Evolutionary conservation across 2,329 filamentous ascomycete genomes (phyloP), one percentile per base, ranked within the genome.

Genomic region (Trichoderma asperellum): DNA sequence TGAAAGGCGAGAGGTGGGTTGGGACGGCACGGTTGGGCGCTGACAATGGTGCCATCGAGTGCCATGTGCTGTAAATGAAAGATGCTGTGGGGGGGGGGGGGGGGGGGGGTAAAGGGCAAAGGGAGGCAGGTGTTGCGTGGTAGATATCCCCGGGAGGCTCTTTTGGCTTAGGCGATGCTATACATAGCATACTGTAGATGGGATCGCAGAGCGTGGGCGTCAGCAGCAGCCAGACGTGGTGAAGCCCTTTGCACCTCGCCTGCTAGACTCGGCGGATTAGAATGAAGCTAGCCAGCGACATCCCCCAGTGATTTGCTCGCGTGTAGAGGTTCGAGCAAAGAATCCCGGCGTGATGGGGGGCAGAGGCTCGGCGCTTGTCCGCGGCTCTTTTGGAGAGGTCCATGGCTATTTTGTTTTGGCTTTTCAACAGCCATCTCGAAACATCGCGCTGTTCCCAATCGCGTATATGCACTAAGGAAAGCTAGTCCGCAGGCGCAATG

Each of bases 21-120:
- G 62, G 62, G 52, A 65, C 62, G 62, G 62, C 62, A 65, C 62
- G 62, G 62, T 65, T 65, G 62, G 53, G 62, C 62, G 62, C 62
- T 65, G 62, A 65, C 62, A 65, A 27, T 57, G 52, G 62, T 65
- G 37, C 52, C 53, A 57, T 57, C 24, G 11, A 65, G 57, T 65
- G 62, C 62, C 62, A 65, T 65, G 62, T 65, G 62, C 62, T 57
- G 62, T 40, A 65, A 57, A 65, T 65, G 62, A 57, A 65, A 27
- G 43, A 47, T 35, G 5, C 21, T 27, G 37, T 40, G 58, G 37
- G 37, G n/a, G 35, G 35, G 21, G n/a, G 58, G 37, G 37, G n/a
- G 35, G 35, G 21, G 58, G 37, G 37, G n/a, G 35, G 35, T 14
- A 3, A 35, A 12, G 58, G 58, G 29, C 62, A 57, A 29, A 55